Percentiles rank a stretch among this genome's conserved stretches.
phyloP scores from a whole-genome alignment of 345 rosid species.

The Nasturtium officinale region DNA sequence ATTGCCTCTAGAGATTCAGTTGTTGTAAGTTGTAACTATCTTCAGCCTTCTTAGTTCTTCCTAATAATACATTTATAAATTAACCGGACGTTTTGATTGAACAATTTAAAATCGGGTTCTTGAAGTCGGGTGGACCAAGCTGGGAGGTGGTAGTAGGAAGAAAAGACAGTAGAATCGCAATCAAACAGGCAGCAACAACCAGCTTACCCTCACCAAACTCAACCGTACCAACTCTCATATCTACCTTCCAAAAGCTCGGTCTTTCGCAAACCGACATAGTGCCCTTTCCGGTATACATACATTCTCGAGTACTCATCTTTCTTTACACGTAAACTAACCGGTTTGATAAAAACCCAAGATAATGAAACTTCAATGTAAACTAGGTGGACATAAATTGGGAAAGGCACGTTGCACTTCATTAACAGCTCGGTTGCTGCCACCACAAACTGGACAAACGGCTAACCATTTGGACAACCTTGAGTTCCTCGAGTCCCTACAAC shows the following conservation, averaged over 20 bases:
- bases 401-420: slow-evolving; percentile 80
- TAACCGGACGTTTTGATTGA: neutral
- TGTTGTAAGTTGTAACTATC: slow-evolving; percentile 51
- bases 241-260: slow-evolving; percentile 73
- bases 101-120: neutral
- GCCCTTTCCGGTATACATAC: slow-evolving; percentile 63
- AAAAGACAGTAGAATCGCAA: slow-evolving; percentile 64
- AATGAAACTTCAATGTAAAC: slow-evolving; percentile 13
- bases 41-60: slow-evolving; percentile 9
- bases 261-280: slow-evolving; percentile 70
- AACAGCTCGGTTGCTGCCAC: slow-evolving; percentile 53
- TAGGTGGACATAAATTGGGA: slow-evolving; percentile 83
- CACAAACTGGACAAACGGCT: slow-evolving; percentile 36
- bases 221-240: slow-evolving; percentile 52
- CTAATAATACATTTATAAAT: neutral
- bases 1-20: slow-evolving; percentile 79
- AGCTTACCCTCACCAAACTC: slow-evolving; percentile 79
- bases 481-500: slow-evolving; percentile 69
- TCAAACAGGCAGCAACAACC: slow-evolving; percentile 63
- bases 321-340: neutral
- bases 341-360: neutral
- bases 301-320: slow-evolving; percentile 9
- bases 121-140: slow-evolving; percentile 85
- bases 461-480: slow-evolving; percentile 52
- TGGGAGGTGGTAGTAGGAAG: slow-evolving; percentile 89